Base-by-base conservation (phyloP, 2,329 filamentous ascomycete genomes). In the Trichoderma endophyticum region DNA sequence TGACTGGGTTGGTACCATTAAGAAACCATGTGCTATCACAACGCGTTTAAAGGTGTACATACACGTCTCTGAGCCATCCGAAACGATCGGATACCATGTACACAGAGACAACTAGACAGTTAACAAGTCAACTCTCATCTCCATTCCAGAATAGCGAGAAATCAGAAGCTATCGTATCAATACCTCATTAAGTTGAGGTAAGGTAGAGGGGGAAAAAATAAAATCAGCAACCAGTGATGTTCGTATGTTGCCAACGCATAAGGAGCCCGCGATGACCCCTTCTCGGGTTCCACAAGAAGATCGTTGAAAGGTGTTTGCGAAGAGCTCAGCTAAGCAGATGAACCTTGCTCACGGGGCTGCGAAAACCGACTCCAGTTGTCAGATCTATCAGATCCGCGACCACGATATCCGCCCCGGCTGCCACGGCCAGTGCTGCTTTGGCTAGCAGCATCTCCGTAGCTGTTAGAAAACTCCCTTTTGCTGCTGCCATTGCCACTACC, bases 291-390 rank as follows among this genome's bases (percentile, higher is more conserved):
- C 54, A 28, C 26, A 69, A 61, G 30, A 30, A 61, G 36, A 15
- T 61, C 28, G 6, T 26, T 36, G n/a, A 48, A 32, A 21, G 15
- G 62, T 59, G 34, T 68, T 39, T 60, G 21, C 8, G 57, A 62
- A n/a, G 24, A 26, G 28, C 11, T 65, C 43, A 51, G 7, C 57
- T 73, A 73, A 11, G 69, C 57, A 51, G 72, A 62, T 28, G 70
- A 68, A 9, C 57, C 67, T 54, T 73, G 73, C 24, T 75, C 56
- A 15, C 59, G 71, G 18, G 73, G 57, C 15, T 69, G 70, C 18
- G 77, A 71, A 72, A 77, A 75, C 51, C 84, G 81, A 59, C 78
- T 80, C 84, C 84, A 86, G 71, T 77, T 82, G 6, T 85, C 83
- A 14, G 82, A 80, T 28, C 77, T 82, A 8, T 85, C 83, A 14